Conservation (phyloP, 2,329 filamentous ascomycete genomes). For the Aspergillus unguis region DNA sequence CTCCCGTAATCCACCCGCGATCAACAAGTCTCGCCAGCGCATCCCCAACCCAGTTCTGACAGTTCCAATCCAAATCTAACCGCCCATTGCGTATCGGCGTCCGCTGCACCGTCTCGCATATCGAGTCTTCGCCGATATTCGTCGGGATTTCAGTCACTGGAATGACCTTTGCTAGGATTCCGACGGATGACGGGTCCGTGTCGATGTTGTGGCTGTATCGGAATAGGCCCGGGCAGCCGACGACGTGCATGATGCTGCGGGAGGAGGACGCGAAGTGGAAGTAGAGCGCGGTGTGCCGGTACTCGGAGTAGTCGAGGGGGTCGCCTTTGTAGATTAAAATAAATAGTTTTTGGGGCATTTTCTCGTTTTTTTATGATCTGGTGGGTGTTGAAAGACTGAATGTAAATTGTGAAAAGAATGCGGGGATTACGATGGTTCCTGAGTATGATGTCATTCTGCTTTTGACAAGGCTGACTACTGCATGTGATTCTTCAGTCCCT, state of each 20-base stretch:
- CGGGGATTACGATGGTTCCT: neutral
- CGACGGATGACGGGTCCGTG: slow-evolving; percentile 12
- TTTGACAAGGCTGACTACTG: neutral
- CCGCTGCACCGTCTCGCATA: slow-evolving; percentile 18
- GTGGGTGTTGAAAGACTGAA: neutral
- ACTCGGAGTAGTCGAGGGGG: slow-evolving; percentile 29
- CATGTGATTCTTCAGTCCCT: slow-evolving; percentile 3
- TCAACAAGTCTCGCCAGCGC: slow-evolving; percentile 24
- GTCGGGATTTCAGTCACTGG: slow-evolving; percentile 14
- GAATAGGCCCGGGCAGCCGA: slow-evolving; percentile 28
- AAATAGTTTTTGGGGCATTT: slow-evolving; percentile 23
- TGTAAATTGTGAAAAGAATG: neutral
- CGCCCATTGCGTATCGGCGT: slow-evolving; percentile 25
- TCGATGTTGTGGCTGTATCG: slow-evolving; percentile 18
- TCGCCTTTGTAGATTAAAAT: slow-evolving; percentile 28
- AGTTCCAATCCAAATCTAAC: slow-evolving; percentile 29
- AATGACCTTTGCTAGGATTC: slow-evolving; percentile 17
- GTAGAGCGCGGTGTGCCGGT: slow-evolving; percentile 31
- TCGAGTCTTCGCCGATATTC: slow-evolving; percentile 18
- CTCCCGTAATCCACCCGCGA: slow-evolving; percentile 18
- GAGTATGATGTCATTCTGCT: neutral
- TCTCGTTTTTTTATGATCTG: neutral
- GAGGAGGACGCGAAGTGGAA: slow-evolving; percentile 18
- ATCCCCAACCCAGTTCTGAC: slow-evolving; percentile 33
- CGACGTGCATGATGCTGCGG: slow-evolving; percentile 23